Evolutionary conservation across 169 alveolate genomes (phyloP).

Genomic region (Amoebophrya sp.): DNA sequence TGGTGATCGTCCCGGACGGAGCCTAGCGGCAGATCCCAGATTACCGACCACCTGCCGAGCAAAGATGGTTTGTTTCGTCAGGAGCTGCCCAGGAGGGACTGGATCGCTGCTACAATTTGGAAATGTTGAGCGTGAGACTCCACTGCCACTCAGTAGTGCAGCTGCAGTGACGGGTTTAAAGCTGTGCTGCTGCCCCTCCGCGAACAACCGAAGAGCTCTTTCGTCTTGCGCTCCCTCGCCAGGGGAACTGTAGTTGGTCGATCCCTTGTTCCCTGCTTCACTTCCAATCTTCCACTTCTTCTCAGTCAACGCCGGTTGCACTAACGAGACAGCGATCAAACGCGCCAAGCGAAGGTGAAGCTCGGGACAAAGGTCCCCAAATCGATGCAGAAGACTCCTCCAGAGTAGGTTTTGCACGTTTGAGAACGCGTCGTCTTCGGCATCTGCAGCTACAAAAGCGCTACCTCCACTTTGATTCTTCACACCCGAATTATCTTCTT

Average conservation of each 20-base stretch:
- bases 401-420: neutral
- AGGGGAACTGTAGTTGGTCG: neutral
- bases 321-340: neutral
- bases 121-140: too few species aligned
- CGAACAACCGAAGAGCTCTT: neutral
- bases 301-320: neutral
- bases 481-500: too few species aligned
- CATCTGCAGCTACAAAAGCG: neutral
- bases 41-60: neutral
- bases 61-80: neutral
- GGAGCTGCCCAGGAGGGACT: neutral
- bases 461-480: too few species aligned
- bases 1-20: neutral
- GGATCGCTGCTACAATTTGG: neutral
- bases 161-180: too few species aligned
- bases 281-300: neutral
- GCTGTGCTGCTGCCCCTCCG: neutral
- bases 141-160: too few species aligned
- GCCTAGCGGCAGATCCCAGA: neutral
- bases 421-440: neutral
- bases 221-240: too few species aligned
- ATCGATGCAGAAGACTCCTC: neutral
- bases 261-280: neutral
- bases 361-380: neutral
- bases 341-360: neutral